These are phyloP conservation scores for Coemansia sp. DNA, from an alignment of 192 early-diverging fungal genomes.

Conservation along the genomic window DNA sequence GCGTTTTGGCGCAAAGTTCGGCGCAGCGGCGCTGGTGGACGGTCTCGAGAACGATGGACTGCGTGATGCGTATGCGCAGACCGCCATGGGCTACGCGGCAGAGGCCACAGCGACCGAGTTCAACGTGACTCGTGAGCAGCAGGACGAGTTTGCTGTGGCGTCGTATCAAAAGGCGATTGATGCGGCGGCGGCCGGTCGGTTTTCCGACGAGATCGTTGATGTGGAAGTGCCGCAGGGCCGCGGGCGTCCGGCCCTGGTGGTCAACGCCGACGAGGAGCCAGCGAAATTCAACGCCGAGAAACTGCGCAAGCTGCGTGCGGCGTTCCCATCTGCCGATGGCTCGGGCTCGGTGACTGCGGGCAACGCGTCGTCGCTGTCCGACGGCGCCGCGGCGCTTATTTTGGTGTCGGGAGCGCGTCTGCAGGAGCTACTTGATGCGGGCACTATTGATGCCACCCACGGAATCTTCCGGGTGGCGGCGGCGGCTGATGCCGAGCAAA, in stretches of 20 bases:
- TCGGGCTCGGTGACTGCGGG: conserved; percentile 89
- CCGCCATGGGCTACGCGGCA: conserved; percentile 78
- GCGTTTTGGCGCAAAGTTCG: conserved; percentile 77
- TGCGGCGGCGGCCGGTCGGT: conserved; percentile 60
- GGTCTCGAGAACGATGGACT: conserved; percentile 75
- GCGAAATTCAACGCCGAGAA: conserved; percentile 80
- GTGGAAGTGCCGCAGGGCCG: conserved; percentile 67
- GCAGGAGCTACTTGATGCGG: conserved; percentile 39
- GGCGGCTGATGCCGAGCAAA: conserved; percentile 75
- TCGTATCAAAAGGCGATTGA: conserved; percentile 78
- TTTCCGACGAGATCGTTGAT: conserved; percentile 70
- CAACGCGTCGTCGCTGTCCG: conserved; percentile 79
- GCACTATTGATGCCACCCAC: conserved; percentile 32
- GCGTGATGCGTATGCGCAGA: conserved; percentile 71
- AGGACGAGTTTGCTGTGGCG: conserved; percentile 74
- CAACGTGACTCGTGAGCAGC: conserved; percentile 74
- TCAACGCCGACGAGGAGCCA: conserved; percentile 65
- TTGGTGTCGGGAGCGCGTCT: conserved; percentile 67
- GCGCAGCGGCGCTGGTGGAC: conserved; percentile 69
- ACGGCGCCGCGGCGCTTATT: conserved; percentile 75
- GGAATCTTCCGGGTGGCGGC: conserved; percentile 58
- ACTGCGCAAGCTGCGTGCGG: conserved; percentile 81
- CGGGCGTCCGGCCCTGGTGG: conserved; percentile 63
- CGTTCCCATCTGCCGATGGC: conserved; percentile 71
- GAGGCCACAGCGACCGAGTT: conserved; percentile 79